phyloP scores from a whole-genome alignment of 306 rosid genomes.

The Lithocarpus polystachyus region DNA sequence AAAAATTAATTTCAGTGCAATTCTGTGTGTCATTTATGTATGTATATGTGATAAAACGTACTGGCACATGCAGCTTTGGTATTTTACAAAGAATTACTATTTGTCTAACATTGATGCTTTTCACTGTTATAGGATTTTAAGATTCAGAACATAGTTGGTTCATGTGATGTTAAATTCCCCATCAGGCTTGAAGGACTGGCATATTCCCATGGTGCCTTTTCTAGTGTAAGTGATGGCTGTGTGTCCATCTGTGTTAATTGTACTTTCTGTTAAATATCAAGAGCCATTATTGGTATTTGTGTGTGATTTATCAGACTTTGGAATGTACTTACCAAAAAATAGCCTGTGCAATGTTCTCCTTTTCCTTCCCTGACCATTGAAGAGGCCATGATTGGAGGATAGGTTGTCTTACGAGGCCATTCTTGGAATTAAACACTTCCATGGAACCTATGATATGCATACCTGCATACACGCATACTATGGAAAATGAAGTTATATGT shows the following conservation, averaged over 20 bases:
- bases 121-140: conserved; percentile 58
- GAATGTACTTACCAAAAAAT: neutral
- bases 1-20: neutral
- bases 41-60: neutral
- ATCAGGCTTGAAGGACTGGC: conserved; percentile 92
- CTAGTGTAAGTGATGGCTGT: conserved; percentile 57
- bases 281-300: neutral
- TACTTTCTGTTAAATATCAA: neutral
- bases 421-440: neutral
- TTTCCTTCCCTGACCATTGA: neutral
- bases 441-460: neutral
- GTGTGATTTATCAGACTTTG: neutral
- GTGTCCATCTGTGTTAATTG: neutral
- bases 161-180: conserved; percentile 91
- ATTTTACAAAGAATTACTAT: neutral
- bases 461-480: neutral
- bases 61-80: neutral
- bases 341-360: neutral
- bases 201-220: conserved; percentile 84
- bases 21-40: neutral
- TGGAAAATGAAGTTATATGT: too few species aligned
- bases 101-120: neutral
- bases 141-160: conserved; percentile 90
- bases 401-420: neutral
- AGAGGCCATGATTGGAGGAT: neutral